Evolutionary conservation across 2,329 filamentous ascomycete species (phyloP).

Genomic region (Penicillium polonicum): DNA sequence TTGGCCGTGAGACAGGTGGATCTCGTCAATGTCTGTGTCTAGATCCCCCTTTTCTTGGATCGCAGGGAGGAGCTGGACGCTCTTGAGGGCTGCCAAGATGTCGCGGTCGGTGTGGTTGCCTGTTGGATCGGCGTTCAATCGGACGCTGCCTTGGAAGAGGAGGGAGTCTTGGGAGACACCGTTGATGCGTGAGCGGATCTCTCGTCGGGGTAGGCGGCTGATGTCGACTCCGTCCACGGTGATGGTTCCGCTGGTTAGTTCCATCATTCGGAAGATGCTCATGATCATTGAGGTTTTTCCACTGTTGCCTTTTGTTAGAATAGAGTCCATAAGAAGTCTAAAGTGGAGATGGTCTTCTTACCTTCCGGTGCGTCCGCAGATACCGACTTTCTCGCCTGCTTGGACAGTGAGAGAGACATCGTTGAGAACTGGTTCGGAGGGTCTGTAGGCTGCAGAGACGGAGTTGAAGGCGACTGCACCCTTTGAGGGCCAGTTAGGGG

Average conservation of each 20-base stretch:
- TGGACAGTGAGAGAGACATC: constrained; percentile 49
- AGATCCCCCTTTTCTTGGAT: constrained; percentile 43
- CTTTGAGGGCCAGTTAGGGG: constrained; percentile 44
- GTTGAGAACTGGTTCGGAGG: constrained; percentile 43
- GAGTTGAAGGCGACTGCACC: constrained; percentile 46
- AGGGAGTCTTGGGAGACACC: constrained; percentile 47
- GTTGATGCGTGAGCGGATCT: constrained; percentile 44
- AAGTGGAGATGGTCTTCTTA: constrained; percentile 11
- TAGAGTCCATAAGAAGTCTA: background rate
- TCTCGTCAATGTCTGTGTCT: constrained; percentile 47
- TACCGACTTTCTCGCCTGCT: constrained; percentile 42
- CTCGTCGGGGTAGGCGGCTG: constrained; percentile 37
- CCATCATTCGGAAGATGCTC: constrained; percentile 45
- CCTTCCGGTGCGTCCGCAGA: constrained; percentile 44
- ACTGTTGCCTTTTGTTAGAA: constrained; percentile 23
- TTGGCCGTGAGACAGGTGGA: constrained; percentile 58
- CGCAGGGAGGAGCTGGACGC: constrained; percentile 39
- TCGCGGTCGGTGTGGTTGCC: constrained; percentile 31
- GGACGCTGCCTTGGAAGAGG: constrained; percentile 42
- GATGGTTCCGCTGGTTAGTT: constrained; percentile 41
- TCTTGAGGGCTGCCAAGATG: constrained; percentile 39
- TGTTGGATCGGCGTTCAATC: constrained; percentile 43
- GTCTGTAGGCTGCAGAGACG: constrained; percentile 47
- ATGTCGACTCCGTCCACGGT: constrained; percentile 46
- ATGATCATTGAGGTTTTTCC: constrained; percentile 47